phyloP scores from a whole-genome alignment of 305 asterid genomes.

The Solanum chacoense region DNA sequence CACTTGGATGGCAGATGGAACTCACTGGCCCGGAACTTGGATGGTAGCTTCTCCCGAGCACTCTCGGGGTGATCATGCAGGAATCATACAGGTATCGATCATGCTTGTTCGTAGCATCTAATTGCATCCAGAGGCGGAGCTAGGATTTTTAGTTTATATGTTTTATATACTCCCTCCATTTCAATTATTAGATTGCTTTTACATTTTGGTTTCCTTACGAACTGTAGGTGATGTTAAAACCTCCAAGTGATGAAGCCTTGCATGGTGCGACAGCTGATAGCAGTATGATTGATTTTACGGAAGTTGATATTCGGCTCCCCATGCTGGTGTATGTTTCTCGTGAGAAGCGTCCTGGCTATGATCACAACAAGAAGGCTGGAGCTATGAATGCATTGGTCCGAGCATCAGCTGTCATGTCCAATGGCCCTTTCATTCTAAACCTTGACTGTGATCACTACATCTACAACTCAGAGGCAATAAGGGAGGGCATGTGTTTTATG shows the following conservation, averaged over 20 bases:
- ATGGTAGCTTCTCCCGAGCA: constrained; percentile 57
- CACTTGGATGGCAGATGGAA: constrained; percentile 98
- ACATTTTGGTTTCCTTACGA: background rate
- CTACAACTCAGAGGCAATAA: constrained; percentile 69
- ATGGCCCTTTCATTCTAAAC: constrained; percentile 81
- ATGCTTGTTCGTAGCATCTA: background rate
- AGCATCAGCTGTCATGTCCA: constrained; percentile 85
- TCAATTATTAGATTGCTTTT: background rate
- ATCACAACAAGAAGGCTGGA: constrained; percentile 94
- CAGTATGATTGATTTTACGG: constrained; percentile 53
- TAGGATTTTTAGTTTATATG: background rate
- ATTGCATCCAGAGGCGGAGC: background rate
- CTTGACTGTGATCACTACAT: constrained; percentile 96
- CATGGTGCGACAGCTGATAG: constrained; percentile 20
- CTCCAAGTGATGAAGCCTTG: constrained; percentile 81
- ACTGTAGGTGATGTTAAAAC: constrained; percentile 91
- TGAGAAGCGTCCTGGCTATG: constrained; percentile 83
- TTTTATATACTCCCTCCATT: background rate
- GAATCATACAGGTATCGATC: constrained; percentile 74
- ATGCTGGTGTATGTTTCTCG: constrained; percentile 84
- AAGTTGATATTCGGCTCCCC: constrained; percentile 83
- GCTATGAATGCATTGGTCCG: constrained; percentile 94
- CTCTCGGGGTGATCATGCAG: constrained; percentile 95
- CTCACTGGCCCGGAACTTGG: constrained; percentile 99
- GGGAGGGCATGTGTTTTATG: constrained; percentile 97